These are phyloP conservation scores for Fusarium sp. DNA, from an alignment of 2,329 filamentous ascomycete species.

Conservation along the genomic window DNA sequence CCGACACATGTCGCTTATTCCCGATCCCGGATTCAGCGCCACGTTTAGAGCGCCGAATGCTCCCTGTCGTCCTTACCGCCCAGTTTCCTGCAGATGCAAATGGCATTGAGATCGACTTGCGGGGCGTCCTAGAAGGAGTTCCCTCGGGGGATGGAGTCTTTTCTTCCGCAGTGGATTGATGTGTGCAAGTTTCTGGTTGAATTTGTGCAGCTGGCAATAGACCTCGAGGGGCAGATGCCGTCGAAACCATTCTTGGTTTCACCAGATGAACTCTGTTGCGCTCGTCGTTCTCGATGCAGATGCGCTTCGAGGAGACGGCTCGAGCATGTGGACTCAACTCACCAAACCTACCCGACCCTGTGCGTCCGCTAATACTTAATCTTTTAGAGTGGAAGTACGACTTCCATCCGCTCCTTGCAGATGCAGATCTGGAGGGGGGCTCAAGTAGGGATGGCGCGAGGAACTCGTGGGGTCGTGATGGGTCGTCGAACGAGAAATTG, in stretches of 20 bases:
- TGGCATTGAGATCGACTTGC: slow-evolving; percentile 69
- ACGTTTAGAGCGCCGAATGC: slow-evolving; percentile 67
- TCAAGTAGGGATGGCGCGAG: slow-evolving; percentile 45
- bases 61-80: slow-evolving; percentile 64
- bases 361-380: slow-evolving; percentile 41
- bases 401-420: slow-evolving; percentile 56
- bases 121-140: slow-evolving; percentile 59
- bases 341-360: slow-evolving; percentile 41
- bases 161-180: slow-evolving; percentile 9
- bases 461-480: slow-evolving; percentile 47
- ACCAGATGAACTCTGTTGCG: slow-evolving; percentile 50
- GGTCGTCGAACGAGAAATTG: slow-evolving; percentile 54
- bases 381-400: slow-evolving; percentile 67
- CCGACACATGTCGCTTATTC: slow-evolving; percentile 66
- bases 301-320: slow-evolving; percentile 44
- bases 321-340: slow-evolving; percentile 46
- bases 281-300: slow-evolving; percentile 41
- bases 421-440: slow-evolving; percentile 30
- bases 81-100: slow-evolving; percentile 68
- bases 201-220: slow-evolving; percentile 42
- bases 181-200: slow-evolving; percentile 35
- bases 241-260: slow-evolving; percentile 53
- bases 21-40: slow-evolving; percentile 56
- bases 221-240: slow-evolving; percentile 37
- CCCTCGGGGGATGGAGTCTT: slow-evolving; percentile 49